These are phyloP conservation scores for Prunella vulgaris DNA, from an alignment of 257 asterid genomes.

Conservation along the genomic window DNA sequence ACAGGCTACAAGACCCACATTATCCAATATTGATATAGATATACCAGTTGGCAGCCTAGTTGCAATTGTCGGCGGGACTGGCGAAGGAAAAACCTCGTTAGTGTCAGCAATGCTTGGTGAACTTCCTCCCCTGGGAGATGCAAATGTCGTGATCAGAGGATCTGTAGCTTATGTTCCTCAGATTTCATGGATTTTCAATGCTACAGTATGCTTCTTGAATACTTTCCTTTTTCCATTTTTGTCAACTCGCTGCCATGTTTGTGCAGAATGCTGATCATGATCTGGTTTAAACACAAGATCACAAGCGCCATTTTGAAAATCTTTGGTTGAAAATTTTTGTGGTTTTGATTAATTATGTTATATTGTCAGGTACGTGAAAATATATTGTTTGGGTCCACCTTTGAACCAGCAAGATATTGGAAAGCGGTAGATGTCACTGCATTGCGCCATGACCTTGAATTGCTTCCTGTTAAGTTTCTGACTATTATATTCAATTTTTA, in stretches of 20 bases:
- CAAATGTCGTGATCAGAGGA: constrained; percentile 67
- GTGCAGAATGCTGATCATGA: background rate
- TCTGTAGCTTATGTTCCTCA: constrained; percentile 91
- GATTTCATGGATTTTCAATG: constrained; percentile 91
- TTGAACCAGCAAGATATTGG: constrained; percentile 60
- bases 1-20: constrained; percentile 70
- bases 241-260: background rate
- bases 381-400: constrained; percentile 69
- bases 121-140: constrained; percentile 70
- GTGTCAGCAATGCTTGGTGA: constrained; percentile 89
- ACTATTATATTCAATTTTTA: background rate
- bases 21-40: constrained; percentile 68
- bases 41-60: constrained; percentile 77
- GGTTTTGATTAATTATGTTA: constrained; percentile 3
- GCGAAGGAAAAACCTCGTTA: constrained; percentile 93
- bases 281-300: background rate
- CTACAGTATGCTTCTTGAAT: constrained; percentile 57
- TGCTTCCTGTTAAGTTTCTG: constrained; percentile 67
- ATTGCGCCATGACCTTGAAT: constrained; percentile 69
- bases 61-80: constrained; percentile 92
- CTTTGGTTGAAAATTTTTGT: background rate
- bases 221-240: constrained; percentile 11
- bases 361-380: constrained; percentile 68
- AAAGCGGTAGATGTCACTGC: constrained; percentile 73
- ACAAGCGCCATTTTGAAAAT: background rate